Base-by-base conservation (phyloP, 1,284 basidiomycete species). In the Pholiota adiposa region DNA sequence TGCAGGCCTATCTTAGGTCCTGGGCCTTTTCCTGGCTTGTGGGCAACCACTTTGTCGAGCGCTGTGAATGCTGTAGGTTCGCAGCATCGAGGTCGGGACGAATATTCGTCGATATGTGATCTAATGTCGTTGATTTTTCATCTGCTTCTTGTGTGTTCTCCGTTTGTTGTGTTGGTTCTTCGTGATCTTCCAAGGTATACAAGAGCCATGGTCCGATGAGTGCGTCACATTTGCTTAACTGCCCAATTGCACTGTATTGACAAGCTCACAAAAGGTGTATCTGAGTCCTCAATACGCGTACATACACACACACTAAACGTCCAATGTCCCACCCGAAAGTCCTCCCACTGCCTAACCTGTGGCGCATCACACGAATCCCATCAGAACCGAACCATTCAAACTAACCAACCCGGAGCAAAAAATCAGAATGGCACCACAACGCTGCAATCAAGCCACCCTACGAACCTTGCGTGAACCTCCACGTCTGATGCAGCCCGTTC, bases 401-500 rank as follows among this genome's bases (percentile, higher is more conserved):
- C 29, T 5, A 4, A 5, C 29, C 5, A 31, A 31, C 5, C 4
- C 29, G 29, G 29, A 31, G 31, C 12, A 49, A 31, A 25, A 11
- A 9, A 16, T 49, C 25, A 49, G 46, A 3, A 49, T 29, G 12
- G 46, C 46, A 31, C 46, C 46, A 49, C 46, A 23, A 27, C 4
- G 12, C 19, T 25, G 27, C n/a, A 18, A 21, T 7, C 29, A 31
- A 31, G 29, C 29, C 29, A 11, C 29, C 29, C 29, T 29, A 6
- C 52, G 25, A 5, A 54, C 52, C 67, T 61, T 53, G 59, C 34
- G 67, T 67, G 54, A 78, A 73, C 41, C 60, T 73, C 77, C 77
- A 78, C 11, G 75, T 75, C 64, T 78, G 77, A 61, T 78, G 75
- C 23, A 69, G 50, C 7, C 74, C 74, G 33, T 65, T 65, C 76